A percentile compares a stretch with the other conserved stretches of the same genome.
phyloP scores from a whole-genome alignment of 306 rosid genomes.

The Cicer judaicum region DNA sequence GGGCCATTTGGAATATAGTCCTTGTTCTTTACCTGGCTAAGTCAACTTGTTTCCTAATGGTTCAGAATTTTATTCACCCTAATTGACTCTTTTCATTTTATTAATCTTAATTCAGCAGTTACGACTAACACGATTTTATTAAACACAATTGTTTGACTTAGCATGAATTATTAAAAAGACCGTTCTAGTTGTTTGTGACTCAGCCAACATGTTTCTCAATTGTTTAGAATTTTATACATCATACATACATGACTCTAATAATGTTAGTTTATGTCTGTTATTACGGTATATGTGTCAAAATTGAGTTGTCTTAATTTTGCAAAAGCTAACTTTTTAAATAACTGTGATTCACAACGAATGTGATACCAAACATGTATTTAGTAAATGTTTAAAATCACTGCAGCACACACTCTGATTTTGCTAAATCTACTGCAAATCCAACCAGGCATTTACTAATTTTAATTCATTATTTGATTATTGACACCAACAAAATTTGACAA shows the following conservation, averaged over 20 bases:
- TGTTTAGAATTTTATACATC: neutral
- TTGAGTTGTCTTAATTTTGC: no score
- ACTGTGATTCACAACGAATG: no score
- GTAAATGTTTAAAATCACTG: no score
- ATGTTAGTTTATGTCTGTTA: no score
- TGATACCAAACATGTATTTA: no score
- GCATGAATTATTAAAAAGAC: neutral
- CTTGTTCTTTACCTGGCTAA: neutral
- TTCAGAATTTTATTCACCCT: neutral
- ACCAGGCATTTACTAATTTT: neutral
- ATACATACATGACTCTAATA: neutral
- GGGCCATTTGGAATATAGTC: neutral
- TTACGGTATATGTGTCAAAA: no score
- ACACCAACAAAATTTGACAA: neutral
- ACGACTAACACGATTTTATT: neutral
- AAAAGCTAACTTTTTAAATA: no score
- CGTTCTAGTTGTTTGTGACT: neutral
- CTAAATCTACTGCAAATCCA: no score
- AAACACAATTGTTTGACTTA: neutral
- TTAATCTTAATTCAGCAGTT: neutral
- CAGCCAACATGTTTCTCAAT: neutral
- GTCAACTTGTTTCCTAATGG: neutral
- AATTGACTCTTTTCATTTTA: slow-evolving; percentile 10
- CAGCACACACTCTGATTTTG: no score
- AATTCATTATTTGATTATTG: neutral